A percentile compares a stretch with the other conserved stretches of the same genome.
Conservation (phyloP, 805 yeast genomes). For the Candida xyloterini region DNA sequence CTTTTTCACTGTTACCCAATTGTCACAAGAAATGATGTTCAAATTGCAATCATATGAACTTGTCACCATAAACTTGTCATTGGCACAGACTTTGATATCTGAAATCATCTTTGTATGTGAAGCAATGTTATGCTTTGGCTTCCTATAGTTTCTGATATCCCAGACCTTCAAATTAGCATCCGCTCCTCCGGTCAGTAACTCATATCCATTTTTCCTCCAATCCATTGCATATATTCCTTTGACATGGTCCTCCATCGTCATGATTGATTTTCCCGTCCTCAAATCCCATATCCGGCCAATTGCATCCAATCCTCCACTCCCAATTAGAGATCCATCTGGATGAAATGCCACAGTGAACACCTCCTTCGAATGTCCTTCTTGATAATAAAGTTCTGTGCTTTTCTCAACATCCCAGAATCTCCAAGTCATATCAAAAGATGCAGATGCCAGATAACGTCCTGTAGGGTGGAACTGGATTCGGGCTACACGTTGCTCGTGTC, state of each 20-base stretch:
- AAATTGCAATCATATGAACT: slow-evolving; percentile 71
- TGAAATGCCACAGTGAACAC: slow-evolving; percentile 63
- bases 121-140: slow-evolving; percentile 47
- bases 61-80: slow-evolving; percentile 48
- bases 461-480: slow-evolving; percentile 64
- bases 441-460: slow-evolving; percentile 54
- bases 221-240: slow-evolving; percentile 66
- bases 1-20: slow-evolving; percentile 57
- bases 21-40: slow-evolving; percentile 63
- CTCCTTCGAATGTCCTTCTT: slow-evolving; percentile 84
- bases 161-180: slow-evolving; percentile 79
- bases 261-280: slow-evolving; percentile 66
- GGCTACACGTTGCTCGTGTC: slow-evolving; percentile 58
- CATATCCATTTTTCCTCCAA: slow-evolving; percentile 75
- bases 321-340: slow-evolving; percentile 71
- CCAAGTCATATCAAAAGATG: slow-evolving; percentile 88
- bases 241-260: slow-evolving; percentile 61
- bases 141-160: slow-evolving; percentile 62
- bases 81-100: slow-evolving; percentile 51
- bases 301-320: slow-evolving; percentile 78
- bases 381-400: slow-evolving; percentile 52
- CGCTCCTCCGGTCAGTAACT: slow-evolving; percentile 78
- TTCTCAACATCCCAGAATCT: slow-evolving; percentile 73
- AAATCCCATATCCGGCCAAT: slow-evolving; percentile 80
- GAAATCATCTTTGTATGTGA: slow-evolving; percentile 76